phyloP scores from a whole-genome alignment of 2,329 filamentous ascomycete species.

The Onygena corvina region DNA sequence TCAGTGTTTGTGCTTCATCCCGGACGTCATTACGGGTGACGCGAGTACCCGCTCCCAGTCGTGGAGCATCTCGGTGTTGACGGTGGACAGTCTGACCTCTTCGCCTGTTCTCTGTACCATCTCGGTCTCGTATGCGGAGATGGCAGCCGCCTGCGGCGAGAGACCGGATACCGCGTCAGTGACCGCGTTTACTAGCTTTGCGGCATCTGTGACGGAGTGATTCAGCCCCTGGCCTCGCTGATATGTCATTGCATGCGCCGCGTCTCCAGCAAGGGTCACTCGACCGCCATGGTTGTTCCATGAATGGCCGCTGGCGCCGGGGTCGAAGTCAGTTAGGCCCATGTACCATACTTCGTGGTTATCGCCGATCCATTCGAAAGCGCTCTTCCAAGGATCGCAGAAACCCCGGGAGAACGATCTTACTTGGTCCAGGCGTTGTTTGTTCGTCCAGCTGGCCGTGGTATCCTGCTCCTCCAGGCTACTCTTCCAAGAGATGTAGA shows the following conservation, averaged over 20 bases:
- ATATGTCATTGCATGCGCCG: constrained; percentile 33
- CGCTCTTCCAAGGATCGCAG: constrained; percentile 35
- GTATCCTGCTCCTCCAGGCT: constrained; percentile 29
- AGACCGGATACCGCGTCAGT: neutral
- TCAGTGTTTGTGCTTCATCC: constrained; percentile 7
- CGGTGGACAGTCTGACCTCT: constrained; percentile 35
- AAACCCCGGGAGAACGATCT: constrained; percentile 36
- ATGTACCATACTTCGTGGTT: constrained; percentile 22
- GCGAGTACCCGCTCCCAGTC: constrained; percentile 25
- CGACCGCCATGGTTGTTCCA: constrained; percentile 27
- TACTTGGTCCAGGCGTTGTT: constrained; percentile 27
- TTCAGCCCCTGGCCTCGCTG: constrained; percentile 31
- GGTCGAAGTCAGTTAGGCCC: constrained; percentile 27
- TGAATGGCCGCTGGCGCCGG: constrained; percentile 12
- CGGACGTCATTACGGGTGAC: constrained; percentile 12
- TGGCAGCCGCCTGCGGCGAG: constrained; percentile 14
- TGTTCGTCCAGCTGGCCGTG: constrained; percentile 23
- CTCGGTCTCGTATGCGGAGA: constrained; percentile 25
- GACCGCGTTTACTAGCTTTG: constrained; percentile 7
- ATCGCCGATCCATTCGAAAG: constrained; percentile 25
- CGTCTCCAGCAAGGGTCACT: constrained; percentile 28
- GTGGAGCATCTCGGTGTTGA: constrained; percentile 38
- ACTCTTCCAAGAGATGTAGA: constrained; percentile 38
- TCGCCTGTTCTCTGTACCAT: constrained; percentile 32
- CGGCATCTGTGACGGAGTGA: constrained; percentile 26